Conservation (phyloP, 2,329 filamentous ascomycete genomes). For the Cladophialophora chaetospira region DNA sequence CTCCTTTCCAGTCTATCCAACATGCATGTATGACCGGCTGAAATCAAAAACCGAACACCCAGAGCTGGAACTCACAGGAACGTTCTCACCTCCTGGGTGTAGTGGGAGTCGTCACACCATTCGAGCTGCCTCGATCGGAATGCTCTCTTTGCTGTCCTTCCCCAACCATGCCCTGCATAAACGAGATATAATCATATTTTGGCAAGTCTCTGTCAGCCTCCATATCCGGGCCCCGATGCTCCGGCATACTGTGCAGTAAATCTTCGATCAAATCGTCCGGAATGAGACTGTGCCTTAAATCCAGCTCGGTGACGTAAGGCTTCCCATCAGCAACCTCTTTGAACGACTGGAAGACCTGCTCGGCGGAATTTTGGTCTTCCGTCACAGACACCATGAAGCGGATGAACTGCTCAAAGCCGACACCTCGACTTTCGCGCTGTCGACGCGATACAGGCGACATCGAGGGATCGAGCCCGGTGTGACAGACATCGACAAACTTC, state of each 20-base stretch:
- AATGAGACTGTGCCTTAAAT: constrained; percentile 89
- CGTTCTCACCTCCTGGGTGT: constrained; percentile 21
- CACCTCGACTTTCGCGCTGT: constrained; percentile 53
- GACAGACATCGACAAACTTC: constrained; percentile 83
- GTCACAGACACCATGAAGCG: constrained; percentile 99
- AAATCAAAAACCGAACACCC: neutral
- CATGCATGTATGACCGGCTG: neutral
- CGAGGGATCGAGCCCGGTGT: constrained; percentile 41
- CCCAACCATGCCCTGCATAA: constrained; percentile 85
- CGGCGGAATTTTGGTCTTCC: constrained; percentile 97
- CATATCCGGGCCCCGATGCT: constrained; percentile 80
- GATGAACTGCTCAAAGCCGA: constrained; percentile 98
- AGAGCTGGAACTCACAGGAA: neutral
- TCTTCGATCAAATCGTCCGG: constrained; percentile 97
- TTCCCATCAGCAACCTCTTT: constrained; percentile 97
- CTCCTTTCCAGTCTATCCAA: neutral
- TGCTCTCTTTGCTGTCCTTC: constrained; percentile 31
- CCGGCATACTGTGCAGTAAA: constrained; percentile 81
- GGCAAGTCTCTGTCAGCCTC: constrained; percentile 79
- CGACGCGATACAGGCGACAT: constrained; percentile 33
- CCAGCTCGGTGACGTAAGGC: constrained; percentile 97
- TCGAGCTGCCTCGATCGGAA: constrained; percentile 12
- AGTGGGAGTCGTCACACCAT: constrained; percentile 26
- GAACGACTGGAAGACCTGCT: constrained; percentile 98
- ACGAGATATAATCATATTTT: constrained; percentile 95